Conservation (phyloP, 202 grass and related monocot genomes). For the Panicum hallii region DNA sequence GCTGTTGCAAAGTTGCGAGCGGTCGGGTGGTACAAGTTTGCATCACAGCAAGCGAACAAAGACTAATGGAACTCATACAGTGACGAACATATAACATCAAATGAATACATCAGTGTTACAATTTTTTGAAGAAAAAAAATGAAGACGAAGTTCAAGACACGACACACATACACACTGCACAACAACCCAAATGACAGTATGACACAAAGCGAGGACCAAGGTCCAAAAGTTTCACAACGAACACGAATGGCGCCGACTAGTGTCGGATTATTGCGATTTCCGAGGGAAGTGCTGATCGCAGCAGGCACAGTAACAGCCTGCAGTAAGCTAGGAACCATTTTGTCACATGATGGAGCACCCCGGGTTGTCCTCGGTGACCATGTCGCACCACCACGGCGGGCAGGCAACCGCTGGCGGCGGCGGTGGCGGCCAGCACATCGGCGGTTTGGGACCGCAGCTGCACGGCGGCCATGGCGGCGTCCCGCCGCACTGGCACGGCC, state of each 20-base stretch:
- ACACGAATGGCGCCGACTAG: neutral
- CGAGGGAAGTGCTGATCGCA: neutral
- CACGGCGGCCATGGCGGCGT: neutral
- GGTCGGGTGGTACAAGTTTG: too few relatives aligned
- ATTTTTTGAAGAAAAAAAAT: neutral
- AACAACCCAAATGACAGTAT: neutral
- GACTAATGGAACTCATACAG: neutral
- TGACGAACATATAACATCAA: neutral
- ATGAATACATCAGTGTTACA: neutral
- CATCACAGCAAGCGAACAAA: neutral
- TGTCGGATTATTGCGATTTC: slow-evolving; percentile 24
- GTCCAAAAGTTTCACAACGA: neutral
- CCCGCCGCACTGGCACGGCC: neutral
- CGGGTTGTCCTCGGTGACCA: slow-evolving; percentile 7
- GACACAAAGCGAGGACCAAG: neutral
- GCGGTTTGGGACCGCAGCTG: neutral
- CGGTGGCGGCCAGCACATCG: slow-evolving; percentile 1
- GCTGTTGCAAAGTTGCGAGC: too few relatives aligned
- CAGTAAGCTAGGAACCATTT: neutral
- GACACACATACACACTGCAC: neutral
- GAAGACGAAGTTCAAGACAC: neutral
- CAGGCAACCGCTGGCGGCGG: neutral
- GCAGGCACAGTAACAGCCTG: neutral
- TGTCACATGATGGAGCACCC: slow-evolving; percentile 42
- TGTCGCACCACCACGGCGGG: neutral